Conservation (phyloP, 2,329 filamentous ascomycete species). For the Teratosphaeriaceae sp. region DNA sequence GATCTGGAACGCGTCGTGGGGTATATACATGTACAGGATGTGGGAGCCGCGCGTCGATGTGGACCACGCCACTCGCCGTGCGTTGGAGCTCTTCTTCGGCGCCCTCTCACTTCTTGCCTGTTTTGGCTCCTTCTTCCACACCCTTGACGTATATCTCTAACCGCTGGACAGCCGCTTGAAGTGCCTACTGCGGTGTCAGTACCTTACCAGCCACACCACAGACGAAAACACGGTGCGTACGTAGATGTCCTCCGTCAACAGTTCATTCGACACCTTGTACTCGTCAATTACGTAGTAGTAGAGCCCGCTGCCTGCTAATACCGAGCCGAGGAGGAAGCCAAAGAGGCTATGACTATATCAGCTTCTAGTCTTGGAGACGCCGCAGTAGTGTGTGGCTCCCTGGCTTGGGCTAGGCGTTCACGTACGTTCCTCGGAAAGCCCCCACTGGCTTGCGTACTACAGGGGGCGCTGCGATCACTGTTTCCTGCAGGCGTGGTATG, state of each 20-base stretch:
- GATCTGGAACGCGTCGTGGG: constrained; percentile 9
- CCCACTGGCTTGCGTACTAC: constrained; percentile 60
- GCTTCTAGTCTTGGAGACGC: no score
- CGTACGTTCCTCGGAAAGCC: constrained; percentile 66
- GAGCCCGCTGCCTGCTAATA: constrained; percentile 69
- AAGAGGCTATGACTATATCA: constrained; percentile 58
- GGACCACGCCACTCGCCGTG: not conserved
- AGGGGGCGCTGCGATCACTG: constrained; percentile 39
- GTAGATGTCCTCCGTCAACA: constrained; percentile 92
- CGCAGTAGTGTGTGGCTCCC: no score
- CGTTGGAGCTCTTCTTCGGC: not conserved
- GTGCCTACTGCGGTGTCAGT: constrained; percentile 49
- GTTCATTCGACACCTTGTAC: constrained; percentile 88
- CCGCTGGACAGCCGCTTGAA: constrained; percentile 81
- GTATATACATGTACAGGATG: constrained; percentile 25
- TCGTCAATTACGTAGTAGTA: constrained; percentile 93
- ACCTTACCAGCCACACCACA: not conserved
- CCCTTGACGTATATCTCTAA: constrained; percentile 77
- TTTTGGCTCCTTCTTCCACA: constrained; percentile 67
- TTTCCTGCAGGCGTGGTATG: constrained; percentile 9
- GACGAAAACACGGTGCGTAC: no score
- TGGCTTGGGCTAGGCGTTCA: no score
- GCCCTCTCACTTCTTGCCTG: constrained; percentile 54
- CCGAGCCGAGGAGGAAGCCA: constrained; percentile 82
- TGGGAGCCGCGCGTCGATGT: not conserved